phyloP scores from a whole-genome alignment of 495 filamentous ascomycete species.

The Lepraria neglecta region DNA sequence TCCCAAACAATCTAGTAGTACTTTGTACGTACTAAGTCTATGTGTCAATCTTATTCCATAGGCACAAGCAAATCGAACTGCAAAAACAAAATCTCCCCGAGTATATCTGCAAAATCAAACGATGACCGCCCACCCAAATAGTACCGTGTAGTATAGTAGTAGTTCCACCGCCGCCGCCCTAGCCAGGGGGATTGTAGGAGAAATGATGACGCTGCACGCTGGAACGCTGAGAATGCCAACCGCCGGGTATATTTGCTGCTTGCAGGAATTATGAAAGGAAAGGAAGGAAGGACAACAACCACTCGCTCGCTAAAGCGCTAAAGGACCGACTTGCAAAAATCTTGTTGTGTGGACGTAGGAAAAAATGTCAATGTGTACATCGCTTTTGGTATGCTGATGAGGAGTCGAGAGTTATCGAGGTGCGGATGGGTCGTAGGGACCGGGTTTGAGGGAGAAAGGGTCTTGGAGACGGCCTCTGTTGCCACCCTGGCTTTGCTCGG shows the following conservation, averaged over 20 bases:
- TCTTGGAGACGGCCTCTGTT: slow-evolving; percentile 18
- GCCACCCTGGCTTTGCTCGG: slow-evolving; percentile 16
- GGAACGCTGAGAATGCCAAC: slow-evolving; percentile 22
- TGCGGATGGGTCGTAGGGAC: slow-evolving; percentile 22
- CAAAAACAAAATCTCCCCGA: background rate
- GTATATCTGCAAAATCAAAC: slow-evolving; percentile 8
- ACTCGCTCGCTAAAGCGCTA: slow-evolving; percentile 26
- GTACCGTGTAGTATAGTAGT: background rate
- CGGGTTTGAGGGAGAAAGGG: slow-evolving; percentile 12
- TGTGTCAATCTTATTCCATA: background rate
- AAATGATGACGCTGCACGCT: slow-evolving; percentile 14
- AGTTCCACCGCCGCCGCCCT: background rate
- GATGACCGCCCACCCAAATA: slow-evolving; percentile 11
- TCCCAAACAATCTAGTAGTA: background rate
- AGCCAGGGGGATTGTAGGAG: background rate
- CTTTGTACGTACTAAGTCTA: slow-evolving; percentile 11
- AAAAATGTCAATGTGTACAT: slow-evolving; percentile 15
- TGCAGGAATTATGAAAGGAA: slow-evolving; percentile 8
- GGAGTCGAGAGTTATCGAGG: slow-evolving; percentile 3
- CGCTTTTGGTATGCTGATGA: slow-evolving; percentile 9
- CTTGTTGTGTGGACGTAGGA: background rate
- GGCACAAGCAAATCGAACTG: slow-evolving; percentile 1
- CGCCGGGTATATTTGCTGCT: slow-evolving; percentile 23
- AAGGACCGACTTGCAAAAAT: slow-evolving; percentile 9
- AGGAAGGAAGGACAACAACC: slow-evolving; percentile 14